A percentile compares a stretch with the other conserved stretches of the same genome.
These are phyloP conservation scores for Penicillium bovifimosum DNA, from an alignment of 495 filamentous ascomycete species.

Conservation along the genomic window DNA sequence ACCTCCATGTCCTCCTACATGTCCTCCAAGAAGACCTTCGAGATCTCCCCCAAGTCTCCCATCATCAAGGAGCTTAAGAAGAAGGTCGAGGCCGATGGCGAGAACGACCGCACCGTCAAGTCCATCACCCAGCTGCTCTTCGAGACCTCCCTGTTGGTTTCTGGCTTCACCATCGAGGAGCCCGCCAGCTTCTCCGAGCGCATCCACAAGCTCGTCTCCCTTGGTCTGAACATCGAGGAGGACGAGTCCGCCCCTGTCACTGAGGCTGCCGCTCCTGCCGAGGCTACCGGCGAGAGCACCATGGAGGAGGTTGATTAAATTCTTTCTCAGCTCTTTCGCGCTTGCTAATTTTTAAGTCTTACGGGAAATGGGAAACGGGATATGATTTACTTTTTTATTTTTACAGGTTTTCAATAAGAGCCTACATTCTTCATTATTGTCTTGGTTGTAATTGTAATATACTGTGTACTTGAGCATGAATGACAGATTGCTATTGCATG, in stretches of 20 bases:
- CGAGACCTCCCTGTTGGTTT: conserved; percentile 97
- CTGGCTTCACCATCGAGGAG: conserved; percentile 99
- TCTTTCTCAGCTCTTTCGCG: conserved; percentile 10
- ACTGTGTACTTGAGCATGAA: neutral
- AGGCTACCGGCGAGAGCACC: conserved; percentile 56
- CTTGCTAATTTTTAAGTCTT: conserved; percentile 23
- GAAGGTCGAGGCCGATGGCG: conserved; percentile 95
- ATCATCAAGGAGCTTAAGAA: conserved; percentile 99
- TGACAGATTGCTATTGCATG: too few relatives aligned
- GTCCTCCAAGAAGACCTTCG: conserved; percentile 99
- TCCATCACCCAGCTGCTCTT: conserved; percentile 95
- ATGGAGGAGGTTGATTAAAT: conserved; percentile 73
- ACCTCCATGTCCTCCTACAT: conserved; percentile 99
- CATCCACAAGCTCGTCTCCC: conserved; percentile 96
- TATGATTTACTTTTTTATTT: conserved; percentile 25
- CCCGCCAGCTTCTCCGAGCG: conserved; percentile 95
- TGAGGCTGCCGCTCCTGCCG: conserved; percentile 57
- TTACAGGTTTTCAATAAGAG: conserved; percentile 5
- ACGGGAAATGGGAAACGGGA: conserved; percentile 35
- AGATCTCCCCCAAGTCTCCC: conserved; percentile 96
- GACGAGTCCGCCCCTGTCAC: conserved; percentile 62
- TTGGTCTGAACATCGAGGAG: conserved; percentile 95
- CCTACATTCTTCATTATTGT: neutral
- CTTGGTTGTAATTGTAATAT: neutral
- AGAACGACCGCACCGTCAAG: conserved; percentile 97